Conservation (phyloP, 345 rosid genomes). For the Populus ilicifolia region DNA sequence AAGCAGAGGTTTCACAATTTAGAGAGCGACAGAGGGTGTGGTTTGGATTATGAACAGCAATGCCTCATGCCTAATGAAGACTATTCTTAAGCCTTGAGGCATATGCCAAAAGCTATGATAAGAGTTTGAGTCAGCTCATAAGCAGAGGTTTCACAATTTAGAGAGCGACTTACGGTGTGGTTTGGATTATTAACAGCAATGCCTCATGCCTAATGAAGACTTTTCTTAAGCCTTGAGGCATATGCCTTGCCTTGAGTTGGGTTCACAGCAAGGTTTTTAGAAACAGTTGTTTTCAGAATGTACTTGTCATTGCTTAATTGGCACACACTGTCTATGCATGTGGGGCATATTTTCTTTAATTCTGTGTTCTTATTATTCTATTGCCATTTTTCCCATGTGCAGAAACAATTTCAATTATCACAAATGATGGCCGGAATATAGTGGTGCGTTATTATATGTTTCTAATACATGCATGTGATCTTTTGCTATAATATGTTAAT, state of each 20-base stretch:
- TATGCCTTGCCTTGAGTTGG: neutral
- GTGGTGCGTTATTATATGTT: constrained; percentile 45
- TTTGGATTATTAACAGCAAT: neutral
- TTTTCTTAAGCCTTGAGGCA: neutral
- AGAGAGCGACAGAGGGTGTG: neutral
- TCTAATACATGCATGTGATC: neutral
- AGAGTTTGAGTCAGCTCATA: neutral
- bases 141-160: neutral
- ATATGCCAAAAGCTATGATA: neutral
- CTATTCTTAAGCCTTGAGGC: too few species aligned
- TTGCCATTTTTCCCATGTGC: constrained; percentile 16
- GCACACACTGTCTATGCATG: neutral
- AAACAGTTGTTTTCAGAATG: neutral
- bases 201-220: neutral
- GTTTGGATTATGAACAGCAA: neutral
- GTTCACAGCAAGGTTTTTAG: neutral
- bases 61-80: too few species aligned
- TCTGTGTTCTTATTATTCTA: neutral
- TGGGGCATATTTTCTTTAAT: neutral
- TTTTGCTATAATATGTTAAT: neutral
- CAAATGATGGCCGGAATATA: constrained; percentile 90
- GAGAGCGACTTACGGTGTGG: neutral
- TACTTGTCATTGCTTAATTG: neutral
- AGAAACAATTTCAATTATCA: constrained; percentile 73
- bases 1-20: neutral